phyloP scores from a whole-genome alignment of 2,329 filamentous ascomycete genomes.

The Hypoxylon sp. region DNA sequence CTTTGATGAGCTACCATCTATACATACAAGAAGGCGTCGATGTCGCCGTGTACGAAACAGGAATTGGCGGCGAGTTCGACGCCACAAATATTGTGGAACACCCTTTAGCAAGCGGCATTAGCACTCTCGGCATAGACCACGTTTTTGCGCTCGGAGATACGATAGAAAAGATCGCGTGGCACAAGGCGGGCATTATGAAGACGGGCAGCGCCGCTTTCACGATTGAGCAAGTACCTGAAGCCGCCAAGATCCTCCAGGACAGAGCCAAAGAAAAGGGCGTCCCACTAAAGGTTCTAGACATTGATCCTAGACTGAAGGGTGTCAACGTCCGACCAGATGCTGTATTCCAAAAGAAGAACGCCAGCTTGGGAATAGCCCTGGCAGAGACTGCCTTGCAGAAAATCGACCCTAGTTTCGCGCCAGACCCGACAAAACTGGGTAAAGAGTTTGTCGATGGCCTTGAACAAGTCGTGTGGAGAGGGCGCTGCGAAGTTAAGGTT shows the following conservation, averaged over 20 bases:
- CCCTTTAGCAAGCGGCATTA: conserved; percentile 73
- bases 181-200: conserved; percentile 82
- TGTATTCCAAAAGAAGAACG: conserved; percentile 72
- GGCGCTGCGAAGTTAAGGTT: conserved; percentile 77
- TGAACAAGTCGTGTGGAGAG: conserved; percentile 81
- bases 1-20: conserved; percentile 76
- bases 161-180: conserved; percentile 78
- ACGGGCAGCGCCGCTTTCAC: conserved; percentile 70
- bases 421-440: conserved; percentile 62
- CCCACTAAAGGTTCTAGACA: conserved; percentile 61
- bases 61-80: conserved; percentile 77
- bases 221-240: conserved; percentile 64
- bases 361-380: conserved; percentile 64
- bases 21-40: conserved; percentile 75
- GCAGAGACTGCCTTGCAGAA: conserved; percentile 65
- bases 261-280: conserved; percentile 69
- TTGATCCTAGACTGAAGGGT: conserved; percentile 62
- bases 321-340: conserved; percentile 68
- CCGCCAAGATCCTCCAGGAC: conserved; percentile 61
- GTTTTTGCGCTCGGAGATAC: conserved; percentile 73
- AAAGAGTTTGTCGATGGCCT: conserved; percentile 79
- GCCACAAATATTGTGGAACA: conserved; percentile 75
- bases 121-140: conserved; percentile 78
- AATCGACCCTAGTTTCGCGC: conserved; percentile 57
- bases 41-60: conserved; percentile 75